These are phyloP conservation scores for Alloascoidea hylecoeti DNA, from an alignment of 805 yeast species.

Conservation along the genomic window DNA sequence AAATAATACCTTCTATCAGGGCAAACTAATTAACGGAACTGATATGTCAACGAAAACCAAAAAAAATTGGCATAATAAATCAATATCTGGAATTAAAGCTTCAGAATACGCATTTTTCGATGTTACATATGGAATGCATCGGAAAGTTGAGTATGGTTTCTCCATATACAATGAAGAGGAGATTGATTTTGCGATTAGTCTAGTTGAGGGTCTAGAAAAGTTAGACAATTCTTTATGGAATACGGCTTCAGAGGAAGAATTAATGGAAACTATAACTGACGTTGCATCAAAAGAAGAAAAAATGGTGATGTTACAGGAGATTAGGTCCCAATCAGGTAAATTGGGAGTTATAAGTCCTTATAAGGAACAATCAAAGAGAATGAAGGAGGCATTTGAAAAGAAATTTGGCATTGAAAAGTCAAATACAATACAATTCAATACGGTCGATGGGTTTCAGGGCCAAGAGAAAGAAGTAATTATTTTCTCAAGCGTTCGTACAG, in stretches of 20 bases:
- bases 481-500: conserved; percentile 91
- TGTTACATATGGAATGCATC: conserved; percentile 48
- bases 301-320: no score
- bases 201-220: conserved; percentile 41
- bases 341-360: conserved; percentile 93
- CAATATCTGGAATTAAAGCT: conserved; percentile 36
- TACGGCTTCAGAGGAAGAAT: no score
- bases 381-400: conserved; percentile 41
- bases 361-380: conserved; percentile 62
- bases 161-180: conserved; percentile 65
- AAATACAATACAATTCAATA: conserved; percentile 70
- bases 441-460: conserved; percentile 97
- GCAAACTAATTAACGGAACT: conserved; percentile 64
- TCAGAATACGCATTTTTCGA: conserved; percentile 81
- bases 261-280: no score
- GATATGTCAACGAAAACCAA: conserved; percentile 44
- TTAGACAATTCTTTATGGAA: conserved; percentile 44
- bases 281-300: no score
- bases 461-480: conserved; percentile 92
- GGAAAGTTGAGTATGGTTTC: conserved; percentile 44
- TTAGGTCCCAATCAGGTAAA: no score
- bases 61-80: conserved; percentile 61
- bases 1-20: conserved; percentile 65
- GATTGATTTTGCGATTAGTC: conserved; percentile 56
- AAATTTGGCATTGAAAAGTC: conserved; percentile 50